phyloP scores from a whole-genome alignment of 345 rosid genomes.

The Populus davidiana region DNA sequence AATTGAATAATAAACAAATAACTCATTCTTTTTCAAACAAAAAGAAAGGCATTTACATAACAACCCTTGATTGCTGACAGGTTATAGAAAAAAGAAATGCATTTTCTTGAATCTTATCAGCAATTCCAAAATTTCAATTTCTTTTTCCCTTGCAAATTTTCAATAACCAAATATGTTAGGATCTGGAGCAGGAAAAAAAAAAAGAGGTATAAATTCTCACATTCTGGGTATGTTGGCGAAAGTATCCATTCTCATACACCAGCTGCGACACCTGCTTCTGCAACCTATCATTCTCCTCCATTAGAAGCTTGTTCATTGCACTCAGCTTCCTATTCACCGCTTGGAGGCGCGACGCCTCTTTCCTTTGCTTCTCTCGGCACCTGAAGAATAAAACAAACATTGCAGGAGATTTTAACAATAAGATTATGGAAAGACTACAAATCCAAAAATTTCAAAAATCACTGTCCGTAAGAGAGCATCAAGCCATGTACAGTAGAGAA shows the following conservation, averaged over 20 bases:
- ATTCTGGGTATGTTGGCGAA: slow-evolving; percentile 87
- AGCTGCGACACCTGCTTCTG: slow-evolving; percentile 98
- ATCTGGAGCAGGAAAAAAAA: background rate
- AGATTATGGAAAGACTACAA: background rate
- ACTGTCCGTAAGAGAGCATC: background rate
- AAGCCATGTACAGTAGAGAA: background rate
- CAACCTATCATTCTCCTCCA: slow-evolving; percentile 99
- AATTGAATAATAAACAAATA: background rate
- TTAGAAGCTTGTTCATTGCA: slow-evolving; percentile 97
- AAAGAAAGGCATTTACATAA: background rate
- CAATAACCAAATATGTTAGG: background rate
- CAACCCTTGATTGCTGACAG: background rate
- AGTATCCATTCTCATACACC: slow-evolving; percentile 97
- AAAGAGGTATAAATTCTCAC: slow-evolving; percentile 35
- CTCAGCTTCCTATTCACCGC: slow-evolving; percentile 93
- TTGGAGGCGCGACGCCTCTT: slow-evolving; percentile 97
- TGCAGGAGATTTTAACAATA: background rate
- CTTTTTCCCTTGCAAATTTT: background rate
- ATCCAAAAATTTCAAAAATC: background rate
- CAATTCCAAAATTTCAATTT: background rate
- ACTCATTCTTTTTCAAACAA: background rate
- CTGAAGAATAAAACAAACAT: slow-evolving; percentile 38
- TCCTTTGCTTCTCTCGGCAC: slow-evolving; percentile 98
- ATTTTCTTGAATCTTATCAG: background rate
- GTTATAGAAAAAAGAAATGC: background rate